Percentiles rank a stretch among this genome's conserved stretches.
Evolutionary conservation across 2,329 filamentous ascomycete genomes (phyloP).

Genomic region (Fusarium fracticaudum): DNA sequence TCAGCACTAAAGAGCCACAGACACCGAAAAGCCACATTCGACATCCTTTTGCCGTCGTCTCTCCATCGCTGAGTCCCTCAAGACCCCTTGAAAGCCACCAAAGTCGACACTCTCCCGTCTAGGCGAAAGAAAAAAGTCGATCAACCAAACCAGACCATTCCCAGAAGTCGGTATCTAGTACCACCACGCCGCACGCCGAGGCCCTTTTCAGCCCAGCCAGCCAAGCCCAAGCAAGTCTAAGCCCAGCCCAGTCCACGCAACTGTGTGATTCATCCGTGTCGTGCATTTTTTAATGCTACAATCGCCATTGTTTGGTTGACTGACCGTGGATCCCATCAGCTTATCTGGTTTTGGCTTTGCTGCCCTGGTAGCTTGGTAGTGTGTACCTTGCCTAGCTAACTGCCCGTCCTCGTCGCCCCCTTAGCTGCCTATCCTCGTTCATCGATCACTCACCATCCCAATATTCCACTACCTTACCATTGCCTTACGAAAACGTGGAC

Average conservation of each 20-base stretch:
- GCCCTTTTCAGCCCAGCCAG: slow-evolving; percentile 29
- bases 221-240: slow-evolving; percentile 14
- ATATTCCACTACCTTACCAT: slow-evolving; percentile 22
- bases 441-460: slow-evolving; percentile 18
- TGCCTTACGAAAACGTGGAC: slow-evolving; percentile 37
- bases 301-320: slow-evolving; percentile 42
- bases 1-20: slow-evolving; percentile 35
- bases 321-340: slow-evolving; percentile 43
- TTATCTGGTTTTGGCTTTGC: slow-evolving; percentile 38
- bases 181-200: slow-evolving; percentile 28
- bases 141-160: slow-evolving; percentile 16
- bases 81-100: slow-evolving; percentile 11
- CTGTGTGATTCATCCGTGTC: slow-evolving; percentile 38
- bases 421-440: slow-evolving; percentile 36
- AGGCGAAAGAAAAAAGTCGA: slow-evolving; percentile 27
- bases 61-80: slow-evolving; percentile 18
- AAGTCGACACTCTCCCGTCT: slow-evolving; percentile 5
- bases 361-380: slow-evolving; percentile 1
- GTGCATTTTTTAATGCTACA: slow-evolving; percentile 46
- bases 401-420: slow-evolving; percentile 29
- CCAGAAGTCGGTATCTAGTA: slow-evolving; percentile 21
- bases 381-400: background rate
- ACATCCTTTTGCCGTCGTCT: slow-evolving; percentile 18
- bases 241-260: slow-evolving; percentile 24
- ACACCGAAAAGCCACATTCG: slow-evolving; percentile 31